Evolutionary conservation across 2,329 filamentous ascomycete genomes (phyloP).

Genomic region (Epichloe glyceriae): DNA sequence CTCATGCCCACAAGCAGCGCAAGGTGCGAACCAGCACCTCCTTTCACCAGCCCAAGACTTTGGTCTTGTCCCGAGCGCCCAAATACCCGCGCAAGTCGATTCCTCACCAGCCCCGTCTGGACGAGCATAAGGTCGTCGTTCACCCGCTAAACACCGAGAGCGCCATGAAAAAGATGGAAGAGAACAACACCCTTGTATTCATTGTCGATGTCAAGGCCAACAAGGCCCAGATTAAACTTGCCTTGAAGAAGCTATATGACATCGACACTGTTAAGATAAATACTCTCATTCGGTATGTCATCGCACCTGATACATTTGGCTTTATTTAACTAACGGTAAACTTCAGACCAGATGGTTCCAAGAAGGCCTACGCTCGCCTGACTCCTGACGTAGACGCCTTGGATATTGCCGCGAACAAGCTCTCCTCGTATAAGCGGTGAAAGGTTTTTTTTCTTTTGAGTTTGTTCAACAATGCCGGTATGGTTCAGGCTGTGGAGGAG

Average conservation of each 20-base stretch:
- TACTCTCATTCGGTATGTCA: conserved; percentile 81
- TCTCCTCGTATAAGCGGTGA: conserved; percentile 74
- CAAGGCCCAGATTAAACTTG: conserved; percentile 98
- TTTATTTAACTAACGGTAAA: not conserved
- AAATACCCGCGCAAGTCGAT: conserved; percentile 97
- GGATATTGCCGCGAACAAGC: conserved; percentile 98
- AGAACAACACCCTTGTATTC: conserved; percentile 99
- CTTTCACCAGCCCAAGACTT: conserved; percentile 97
- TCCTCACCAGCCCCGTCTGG: conserved; percentile 77
- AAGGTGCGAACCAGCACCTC: conserved; percentile 87
- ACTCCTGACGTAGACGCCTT: conserved; percentile 95
- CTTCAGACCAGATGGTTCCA: conserved; percentile 74
- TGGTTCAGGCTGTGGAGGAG: conserved; percentile 19
- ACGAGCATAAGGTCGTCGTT: conserved; percentile 95
- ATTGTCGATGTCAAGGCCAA: conserved; percentile 96
- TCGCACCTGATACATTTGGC: not conserved
- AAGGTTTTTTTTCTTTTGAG: conserved; percentile 9
- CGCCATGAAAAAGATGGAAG: conserved; percentile 99
- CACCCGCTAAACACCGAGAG: conserved; percentile 99
- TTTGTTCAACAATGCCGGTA: conserved; percentile 28
- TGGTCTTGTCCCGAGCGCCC: conserved; percentile 76
- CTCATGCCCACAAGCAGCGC: conserved; percentile 64
- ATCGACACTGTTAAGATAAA: conserved; percentile 98
- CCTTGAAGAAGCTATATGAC: conserved; percentile 98
- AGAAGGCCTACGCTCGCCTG: conserved; percentile 97